These are phyloP conservation scores for Arthrobotrys sphaeroides DNA, from an alignment of 2,329 filamentous ascomycete species.

Conservation along the genomic window DNA sequence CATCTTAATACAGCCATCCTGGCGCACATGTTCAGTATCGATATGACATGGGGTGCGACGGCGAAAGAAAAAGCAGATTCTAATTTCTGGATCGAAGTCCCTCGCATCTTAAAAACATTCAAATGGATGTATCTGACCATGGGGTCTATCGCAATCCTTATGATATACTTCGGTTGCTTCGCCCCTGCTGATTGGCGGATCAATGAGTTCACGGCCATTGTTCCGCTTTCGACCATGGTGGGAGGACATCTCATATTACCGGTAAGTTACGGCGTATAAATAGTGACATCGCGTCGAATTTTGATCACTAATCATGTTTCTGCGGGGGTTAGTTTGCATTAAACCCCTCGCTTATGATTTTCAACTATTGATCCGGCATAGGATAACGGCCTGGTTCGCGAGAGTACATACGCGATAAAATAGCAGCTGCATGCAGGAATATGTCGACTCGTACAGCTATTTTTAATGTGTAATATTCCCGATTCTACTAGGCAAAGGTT, in stretches of 20 bases:
- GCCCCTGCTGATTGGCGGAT: constrained; percentile 67
- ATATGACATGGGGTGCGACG: constrained; percentile 60
- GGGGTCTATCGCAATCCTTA: constrained; percentile 55
- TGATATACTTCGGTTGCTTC: constrained; percentile 57
- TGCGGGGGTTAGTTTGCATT: constrained; percentile 61
- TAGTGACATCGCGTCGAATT: not conserved
- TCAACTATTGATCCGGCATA: not conserved
- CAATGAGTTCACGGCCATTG: constrained; percentile 69
- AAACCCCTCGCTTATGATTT: not conserved
- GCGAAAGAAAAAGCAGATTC: constrained; percentile 45
- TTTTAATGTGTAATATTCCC: not conserved
- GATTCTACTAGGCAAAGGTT: too few species aligned
- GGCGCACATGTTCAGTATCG: constrained; percentile 62
- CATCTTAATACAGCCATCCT: constrained; percentile 26
- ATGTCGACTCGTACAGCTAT: not conserved
- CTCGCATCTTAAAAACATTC: constrained; percentile 30
- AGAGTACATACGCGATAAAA: not conserved
- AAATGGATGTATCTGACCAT: constrained; percentile 55
- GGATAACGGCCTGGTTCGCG: not conserved
- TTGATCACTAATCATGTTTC: constrained; percentile 57
- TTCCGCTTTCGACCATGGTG: constrained; percentile 67
- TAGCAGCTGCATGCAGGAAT: too few species aligned
- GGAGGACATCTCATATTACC: constrained; percentile 69
- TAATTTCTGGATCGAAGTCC: constrained; percentile 33
- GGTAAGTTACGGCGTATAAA: constrained; percentile 59